Evolutionary conservation across 2,329 filamentous ascomycete species (phyloP).

Genomic region (Verticillium tricorpus): DNA sequence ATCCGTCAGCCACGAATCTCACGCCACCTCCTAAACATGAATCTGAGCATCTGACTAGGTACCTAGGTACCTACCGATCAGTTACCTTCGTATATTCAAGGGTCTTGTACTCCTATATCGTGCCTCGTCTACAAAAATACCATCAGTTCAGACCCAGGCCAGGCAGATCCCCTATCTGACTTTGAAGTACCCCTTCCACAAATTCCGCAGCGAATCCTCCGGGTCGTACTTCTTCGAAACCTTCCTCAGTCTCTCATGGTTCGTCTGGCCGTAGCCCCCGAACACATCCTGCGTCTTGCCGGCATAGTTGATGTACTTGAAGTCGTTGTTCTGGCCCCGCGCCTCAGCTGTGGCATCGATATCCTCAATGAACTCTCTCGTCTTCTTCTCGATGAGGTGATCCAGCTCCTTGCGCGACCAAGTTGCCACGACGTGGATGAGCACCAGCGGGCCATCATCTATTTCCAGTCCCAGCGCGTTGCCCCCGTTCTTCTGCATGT

Average conservation of each 20-base stretch:
- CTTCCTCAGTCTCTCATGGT: slow-evolving; percentile 18
- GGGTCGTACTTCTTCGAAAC: slow-evolving; percentile 23
- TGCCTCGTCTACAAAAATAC: no score
- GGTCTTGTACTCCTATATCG: no score
- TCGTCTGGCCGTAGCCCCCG: slow-evolving; percentile 29
- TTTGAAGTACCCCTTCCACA: slow-evolving; percentile 19
- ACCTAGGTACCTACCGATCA: no score
- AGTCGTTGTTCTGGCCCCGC: slow-evolving; percentile 23
- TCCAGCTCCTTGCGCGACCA: slow-evolving; percentile 24
- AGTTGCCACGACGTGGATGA: slow-evolving; percentile 22
- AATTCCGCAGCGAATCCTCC: slow-evolving; percentile 16
- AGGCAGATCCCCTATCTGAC: neutral
- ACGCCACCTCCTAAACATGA: neutral
- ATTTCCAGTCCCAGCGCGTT: slow-evolving; percentile 35
- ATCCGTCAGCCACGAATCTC: neutral
- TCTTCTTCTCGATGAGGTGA: slow-evolving; percentile 18
- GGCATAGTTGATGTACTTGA: slow-evolving; percentile 31
- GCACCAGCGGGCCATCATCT: slow-evolving; percentile 25
- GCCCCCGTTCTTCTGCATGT: slow-evolving; percentile 29
- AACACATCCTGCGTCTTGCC: slow-evolving; percentile 30
- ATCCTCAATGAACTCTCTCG: slow-evolving; percentile 15
- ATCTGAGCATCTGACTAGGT: no score
- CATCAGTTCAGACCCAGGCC: no score
- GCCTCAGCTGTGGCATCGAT: slow-evolving; percentile 21
- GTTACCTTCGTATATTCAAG: no score